Conservation (phyloP, 306 rosid genomes). For the Adenanthera pavonina region DNA sequence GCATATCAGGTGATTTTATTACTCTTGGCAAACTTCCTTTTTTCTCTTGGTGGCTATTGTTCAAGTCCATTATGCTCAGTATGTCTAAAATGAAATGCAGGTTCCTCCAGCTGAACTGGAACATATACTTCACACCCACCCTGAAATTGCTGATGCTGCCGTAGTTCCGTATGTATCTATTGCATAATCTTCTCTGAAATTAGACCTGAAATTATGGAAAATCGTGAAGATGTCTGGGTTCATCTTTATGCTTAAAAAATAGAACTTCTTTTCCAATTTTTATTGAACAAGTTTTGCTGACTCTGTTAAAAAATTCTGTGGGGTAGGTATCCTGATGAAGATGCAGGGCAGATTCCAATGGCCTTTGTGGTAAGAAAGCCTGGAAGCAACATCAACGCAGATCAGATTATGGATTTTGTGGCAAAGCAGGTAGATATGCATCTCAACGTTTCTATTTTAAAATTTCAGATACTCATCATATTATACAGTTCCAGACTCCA, state of each 20-base stretch:
- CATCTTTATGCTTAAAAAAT: not conserved
- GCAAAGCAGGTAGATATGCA: slow-evolving; percentile 66
- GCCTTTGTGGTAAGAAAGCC: slow-evolving; percentile 88
- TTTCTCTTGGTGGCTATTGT: not conserved
- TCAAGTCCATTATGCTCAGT: slow-evolving; percentile 14
- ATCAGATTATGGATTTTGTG: slow-evolving; percentile 65
- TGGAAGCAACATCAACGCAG: slow-evolving; percentile 65
- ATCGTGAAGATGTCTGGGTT: not conserved
- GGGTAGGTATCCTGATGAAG: slow-evolving; percentile 86
- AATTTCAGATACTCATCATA: not conserved
- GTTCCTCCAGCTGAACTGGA: slow-evolving; percentile 96
- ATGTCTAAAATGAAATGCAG: slow-evolving; percentile 52
- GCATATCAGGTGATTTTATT: slow-evolving; percentile 73
- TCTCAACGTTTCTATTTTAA: slow-evolving; percentile 12
- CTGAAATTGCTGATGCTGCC: slow-evolving; percentile 82
- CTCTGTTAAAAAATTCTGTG: slow-evolving; percentile 25
- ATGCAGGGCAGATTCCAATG: slow-evolving; percentile 87
- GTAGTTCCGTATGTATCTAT: slow-evolving; percentile 76
- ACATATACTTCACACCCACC: slow-evolving; percentile 68
- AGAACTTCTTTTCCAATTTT: not conserved
- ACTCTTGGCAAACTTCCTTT: no score
- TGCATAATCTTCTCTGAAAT: not conserved
- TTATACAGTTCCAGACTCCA: not conserved
- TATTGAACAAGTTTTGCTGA: slow-evolving; percentile 1
- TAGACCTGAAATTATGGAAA: not conserved